phyloP scores from a whole-genome alignment of 1,284 basidiomycete species.

The Stygiomarasmius scandens region DNA sequence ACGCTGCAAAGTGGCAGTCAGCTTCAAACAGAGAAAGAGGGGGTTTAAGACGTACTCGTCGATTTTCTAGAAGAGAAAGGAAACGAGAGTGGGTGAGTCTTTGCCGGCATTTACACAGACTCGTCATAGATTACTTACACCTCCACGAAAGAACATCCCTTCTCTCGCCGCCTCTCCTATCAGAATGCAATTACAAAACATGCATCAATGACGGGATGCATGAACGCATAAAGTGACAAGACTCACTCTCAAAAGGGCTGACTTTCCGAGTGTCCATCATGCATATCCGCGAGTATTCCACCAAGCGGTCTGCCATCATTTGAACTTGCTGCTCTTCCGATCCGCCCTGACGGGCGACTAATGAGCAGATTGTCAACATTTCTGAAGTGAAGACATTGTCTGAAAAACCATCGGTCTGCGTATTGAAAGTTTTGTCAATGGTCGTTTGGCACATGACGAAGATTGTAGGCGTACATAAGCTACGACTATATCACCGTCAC shows the following conservation, averaged over 20 bases:
- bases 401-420: slow-evolving; percentile 82
- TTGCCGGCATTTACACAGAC: slow-evolving; percentile 4
- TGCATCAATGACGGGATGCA: neutral
- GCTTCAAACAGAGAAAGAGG: slow-evolving; percentile 14
- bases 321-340: slow-evolving; percentile 66
- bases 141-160: slow-evolving; percentile 67
- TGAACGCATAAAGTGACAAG: neutral
- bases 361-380: slow-evolving; percentile 65
- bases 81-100: neutral
- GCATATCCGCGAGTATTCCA: slow-evolving; percentile 69
- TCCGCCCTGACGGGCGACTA: slow-evolving; percentile 58
- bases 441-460: neutral
- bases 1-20: slow-evolving; percentile 37
- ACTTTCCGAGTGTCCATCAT: slow-evolving; percentile 64
- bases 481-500: slow-evolving; percentile 75
- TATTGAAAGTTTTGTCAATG: slow-evolving; percentile 22
- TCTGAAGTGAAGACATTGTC: slow-evolving; percentile 85
- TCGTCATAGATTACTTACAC: slow-evolving; percentile 49
- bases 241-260: slow-evolving; percentile 74
- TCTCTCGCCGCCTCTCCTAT: slow-evolving; percentile 63
- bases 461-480: slow-evolving; percentile 56
- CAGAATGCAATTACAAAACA: slow-evolving; percentile 8
- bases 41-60: slow-evolving; percentile 55
- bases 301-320: slow-evolving; percentile 69
- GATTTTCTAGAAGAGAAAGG: slow-evolving; percentile 46